These are phyloP conservation scores for Ophiosphaerella herpotricha DNA, from an alignment of 2,329 filamentous ascomycete genomes.

Conservation along the genomic window DNA sequence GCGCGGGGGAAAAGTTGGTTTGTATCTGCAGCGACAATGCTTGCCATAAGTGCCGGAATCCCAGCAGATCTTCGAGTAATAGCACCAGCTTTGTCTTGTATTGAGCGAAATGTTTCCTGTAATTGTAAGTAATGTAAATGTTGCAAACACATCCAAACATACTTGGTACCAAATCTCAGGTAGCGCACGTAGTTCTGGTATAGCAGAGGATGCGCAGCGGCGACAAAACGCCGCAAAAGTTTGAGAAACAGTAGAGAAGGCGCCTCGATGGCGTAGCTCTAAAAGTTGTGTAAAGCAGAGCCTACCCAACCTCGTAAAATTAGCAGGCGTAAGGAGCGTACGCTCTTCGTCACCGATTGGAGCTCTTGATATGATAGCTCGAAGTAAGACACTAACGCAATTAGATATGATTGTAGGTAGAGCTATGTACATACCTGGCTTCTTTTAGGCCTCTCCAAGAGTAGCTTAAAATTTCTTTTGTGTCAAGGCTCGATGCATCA, in stretches of 20 bases:
- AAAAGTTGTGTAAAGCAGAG: slow-evolving; percentile 83
- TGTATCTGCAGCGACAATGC: slow-evolving; percentile 73
- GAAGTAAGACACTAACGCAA: slow-evolving; percentile 69
- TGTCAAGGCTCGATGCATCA: slow-evolving; percentile 71
- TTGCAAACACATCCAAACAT: not conserved
- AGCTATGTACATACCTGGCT: slow-evolving; percentile 67
- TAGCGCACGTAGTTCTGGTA: slow-evolving; percentile 51
- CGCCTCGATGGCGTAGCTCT: slow-evolving; percentile 83
- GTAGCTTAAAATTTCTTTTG: slow-evolving; percentile 90
- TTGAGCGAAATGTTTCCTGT: slow-evolving; percentile 69
- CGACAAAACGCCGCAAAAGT: slow-evolving; percentile 85
- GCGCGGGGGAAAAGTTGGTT: slow-evolving; percentile 64
- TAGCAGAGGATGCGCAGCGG: slow-evolving; percentile 59
- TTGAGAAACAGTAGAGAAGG: slow-evolving; percentile 88
- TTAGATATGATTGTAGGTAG: slow-evolving; percentile 1
- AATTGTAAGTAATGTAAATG: not conserved
- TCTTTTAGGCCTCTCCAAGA: slow-evolving; percentile 96
- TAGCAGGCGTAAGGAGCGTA: slow-evolving; percentile 39
- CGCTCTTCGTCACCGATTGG: slow-evolving; percentile 32
- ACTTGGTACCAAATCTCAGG: slow-evolving; percentile 71
- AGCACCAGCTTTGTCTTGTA: slow-evolving; percentile 75
- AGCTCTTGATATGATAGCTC: slow-evolving; percentile 46
- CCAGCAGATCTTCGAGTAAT: slow-evolving; percentile 88
- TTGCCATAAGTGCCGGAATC: slow-evolving; percentile 83
- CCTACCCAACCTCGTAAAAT: slow-evolving; percentile 70